Evolutionary conservation across 441 rosid species (phyloP).

Genomic region (Erodium texanum): DNA sequence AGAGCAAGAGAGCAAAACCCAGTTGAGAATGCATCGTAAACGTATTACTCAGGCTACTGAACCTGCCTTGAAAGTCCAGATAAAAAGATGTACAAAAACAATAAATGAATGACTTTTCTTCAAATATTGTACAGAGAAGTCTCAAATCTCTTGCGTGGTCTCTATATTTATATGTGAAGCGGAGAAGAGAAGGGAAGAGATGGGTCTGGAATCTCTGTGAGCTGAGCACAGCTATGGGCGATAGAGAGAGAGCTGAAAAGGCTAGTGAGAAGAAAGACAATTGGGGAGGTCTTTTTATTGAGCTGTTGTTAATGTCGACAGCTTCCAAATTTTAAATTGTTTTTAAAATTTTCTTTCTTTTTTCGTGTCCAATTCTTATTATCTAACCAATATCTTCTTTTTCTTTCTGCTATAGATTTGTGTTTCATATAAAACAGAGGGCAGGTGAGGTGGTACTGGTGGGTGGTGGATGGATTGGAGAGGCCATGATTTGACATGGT

Average conservation of each 20-base stretch:
- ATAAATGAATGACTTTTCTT: background rate
- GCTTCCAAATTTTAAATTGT: background rate
- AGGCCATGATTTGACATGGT: no score
- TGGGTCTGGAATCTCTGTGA: background rate
- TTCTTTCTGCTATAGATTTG: no score
- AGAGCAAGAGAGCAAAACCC: slow-evolving; percentile 9
- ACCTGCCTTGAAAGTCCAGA: no score
- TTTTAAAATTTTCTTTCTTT: no score
- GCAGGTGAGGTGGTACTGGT: no score
- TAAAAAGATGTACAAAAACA: slow-evolving; percentile 11
- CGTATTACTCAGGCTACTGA: background rate
- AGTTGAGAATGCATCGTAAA: slow-evolving; percentile 3
- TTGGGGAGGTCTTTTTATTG: slow-evolving; percentile 6
- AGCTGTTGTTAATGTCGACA: slow-evolving; percentile 5
- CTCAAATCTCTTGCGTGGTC: background rate
- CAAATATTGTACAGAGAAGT: slow-evolving; percentile 15
- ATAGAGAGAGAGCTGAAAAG: slow-evolving; percentile 8
- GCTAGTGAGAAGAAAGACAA: background rate
- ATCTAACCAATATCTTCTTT: no score
- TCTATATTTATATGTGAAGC: background rate
- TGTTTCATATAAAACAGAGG: no score
- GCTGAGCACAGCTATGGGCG: slow-evolving; percentile 3
- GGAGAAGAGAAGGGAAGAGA: background rate
- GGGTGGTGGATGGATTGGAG: no score
- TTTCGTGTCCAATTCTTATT: no score